Evolutionary conservation across 2,329 filamentous ascomycete species (phyloP), one percentile per base, ranked within the genome.

Genomic region (Colletotrichum cuscutae): DNA sequence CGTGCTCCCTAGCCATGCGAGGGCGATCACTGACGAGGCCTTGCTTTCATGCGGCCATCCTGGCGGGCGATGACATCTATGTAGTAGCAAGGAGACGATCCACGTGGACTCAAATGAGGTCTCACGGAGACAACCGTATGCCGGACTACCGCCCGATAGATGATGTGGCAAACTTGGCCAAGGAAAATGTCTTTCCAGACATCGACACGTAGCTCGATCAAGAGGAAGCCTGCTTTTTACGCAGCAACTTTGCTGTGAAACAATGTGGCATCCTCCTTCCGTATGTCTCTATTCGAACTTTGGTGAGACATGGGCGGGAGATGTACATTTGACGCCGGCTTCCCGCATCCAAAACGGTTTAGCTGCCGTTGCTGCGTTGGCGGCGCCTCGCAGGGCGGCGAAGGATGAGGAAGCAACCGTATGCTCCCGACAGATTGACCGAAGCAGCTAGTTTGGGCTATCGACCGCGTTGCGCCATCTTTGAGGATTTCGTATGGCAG

Each of bases 141-240:
- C 37, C 32, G 13, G 24, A n/a, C 56, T 60, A 60, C 37, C 32
- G 13, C 61, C 26, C 30, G 35, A 32, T 28, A 71, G 66, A 52
- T 65, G 66, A 73, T 65, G 71, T 73, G 66, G 71, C 66, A 70
- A 58, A 65, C 42, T 56, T 8, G 28, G 66, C 66, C 71, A 73
- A 71, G 71, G n/a, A 22, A 24, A 7, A 30, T 30, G 11, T 65
- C 37, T 26, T 46, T 65, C 60, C 42, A 57, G 49, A 19, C 22
- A 22, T n/a, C 46, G 54, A 71, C 71, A 71, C 56, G 67, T 73
- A 65, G 56, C 60, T 62, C 26, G 35, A 9, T 52, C 28, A 22
- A 57, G 42, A 57, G 49, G 54, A 24, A 32, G 22, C 13, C 4
- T 24, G 53, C 60, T 54, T 35, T 22, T 46, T 26, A 32, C 63